phyloP scores from a whole-genome alignment of 306 rosid species.

The Hippophae rhamnoides region DNA sequence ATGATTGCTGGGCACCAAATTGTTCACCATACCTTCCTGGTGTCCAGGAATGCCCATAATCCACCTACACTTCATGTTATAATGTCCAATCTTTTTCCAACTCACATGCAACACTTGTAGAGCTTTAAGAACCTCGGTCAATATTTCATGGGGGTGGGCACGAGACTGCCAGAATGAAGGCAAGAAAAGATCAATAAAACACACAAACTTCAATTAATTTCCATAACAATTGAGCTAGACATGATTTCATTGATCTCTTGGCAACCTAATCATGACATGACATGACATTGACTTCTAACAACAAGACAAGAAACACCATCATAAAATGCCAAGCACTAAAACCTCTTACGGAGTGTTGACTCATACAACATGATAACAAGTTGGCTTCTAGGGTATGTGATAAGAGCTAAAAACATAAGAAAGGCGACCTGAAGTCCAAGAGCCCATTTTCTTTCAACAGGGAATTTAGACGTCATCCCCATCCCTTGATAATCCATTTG shows the following conservation, averaged over 20 bases:
- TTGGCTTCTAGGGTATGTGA: neutral
- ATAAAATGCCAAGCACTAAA: slow-evolving; percentile 5
- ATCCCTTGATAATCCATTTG: slow-evolving; percentile 57
- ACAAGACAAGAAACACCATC: slow-evolving; percentile 9
- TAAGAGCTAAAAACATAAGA: slow-evolving; percentile 2
- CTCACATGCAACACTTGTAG: slow-evolving; percentile 74
- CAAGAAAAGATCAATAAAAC: slow-evolving; percentile 16
- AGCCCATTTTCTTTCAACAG: slow-evolving; percentile 91
- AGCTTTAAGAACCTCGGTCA: slow-evolving; percentile 91
- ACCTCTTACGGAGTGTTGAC: too few species aligned
- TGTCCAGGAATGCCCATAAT: slow-evolving; percentile 27
- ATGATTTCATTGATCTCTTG: neutral
- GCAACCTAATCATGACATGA: too few species aligned
- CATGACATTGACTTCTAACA: slow-evolving; percentile 1
- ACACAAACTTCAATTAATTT: neutral
- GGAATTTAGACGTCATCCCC: slow-evolving; percentile 52
- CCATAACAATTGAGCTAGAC: neutral
- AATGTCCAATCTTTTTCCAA: slow-evolving; percentile 95
- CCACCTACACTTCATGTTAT: slow-evolving; percentile 97
- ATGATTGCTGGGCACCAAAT: slow-evolving; percentile 31
- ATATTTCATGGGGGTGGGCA: slow-evolving; percentile 90
- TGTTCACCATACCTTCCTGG: slow-evolving; percentile 56
- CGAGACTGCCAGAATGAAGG: slow-evolving; percentile 48
- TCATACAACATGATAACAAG: neutral
- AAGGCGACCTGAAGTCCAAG: slow-evolving; percentile 87